Percentiles rank a stretch among this genome's conserved stretches.
Evolutionary conservation across 169 alveolate genomes (phyloP).

Genomic region (Cryptosporidium baileyi): DNA sequence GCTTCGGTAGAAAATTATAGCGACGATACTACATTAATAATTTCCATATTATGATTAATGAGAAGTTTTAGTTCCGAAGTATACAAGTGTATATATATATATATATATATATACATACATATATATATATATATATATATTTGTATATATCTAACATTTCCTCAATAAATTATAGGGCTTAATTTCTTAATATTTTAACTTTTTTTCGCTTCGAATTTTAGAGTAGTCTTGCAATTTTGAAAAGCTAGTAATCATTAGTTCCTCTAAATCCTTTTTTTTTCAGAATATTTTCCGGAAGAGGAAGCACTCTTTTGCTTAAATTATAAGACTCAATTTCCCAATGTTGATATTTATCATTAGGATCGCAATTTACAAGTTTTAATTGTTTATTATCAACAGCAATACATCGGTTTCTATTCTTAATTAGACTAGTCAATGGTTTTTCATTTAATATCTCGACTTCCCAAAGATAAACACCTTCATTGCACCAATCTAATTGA

Average conservation of each 20-base stretch:
- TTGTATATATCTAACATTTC: neutral
- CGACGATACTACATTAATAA: slow-evolving; percentile 49
- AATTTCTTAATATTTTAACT: too few species aligned
- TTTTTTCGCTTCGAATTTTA: too few species aligned
- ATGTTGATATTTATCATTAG: slow-evolving; percentile 1
- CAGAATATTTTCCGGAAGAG: slow-evolving; percentile 44
- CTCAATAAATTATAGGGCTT: neutral
- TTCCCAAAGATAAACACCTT: slow-evolving; percentile 35
- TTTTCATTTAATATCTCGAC: neutral
- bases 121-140: neutral
- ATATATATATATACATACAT: neutral
- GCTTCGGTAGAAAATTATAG: slow-evolving; percentile 64
- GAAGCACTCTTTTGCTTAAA: slow-evolving; percentile 25
- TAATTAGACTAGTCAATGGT: neutral
- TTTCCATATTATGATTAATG: slow-evolving; percentile 2
- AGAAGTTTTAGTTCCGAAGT: neutral
- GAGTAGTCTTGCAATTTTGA: too few species aligned
- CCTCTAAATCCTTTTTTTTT: slow-evolving; percentile 56
- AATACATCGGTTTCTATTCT: slow-evolving; percentile 3
- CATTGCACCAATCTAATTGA: slow-evolving; percentile 54
- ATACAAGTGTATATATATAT: too few species aligned
- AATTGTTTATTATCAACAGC: slow-evolving; percentile 6
- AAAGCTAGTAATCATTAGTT: neutral
- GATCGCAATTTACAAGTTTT: neutral
- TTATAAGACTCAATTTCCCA: slow-evolving; percentile 48